These are phyloP conservation scores for Suillus spraguei DNA, from an alignment of 768 basidiomycete genomes.

Conservation along the genomic window DNA sequence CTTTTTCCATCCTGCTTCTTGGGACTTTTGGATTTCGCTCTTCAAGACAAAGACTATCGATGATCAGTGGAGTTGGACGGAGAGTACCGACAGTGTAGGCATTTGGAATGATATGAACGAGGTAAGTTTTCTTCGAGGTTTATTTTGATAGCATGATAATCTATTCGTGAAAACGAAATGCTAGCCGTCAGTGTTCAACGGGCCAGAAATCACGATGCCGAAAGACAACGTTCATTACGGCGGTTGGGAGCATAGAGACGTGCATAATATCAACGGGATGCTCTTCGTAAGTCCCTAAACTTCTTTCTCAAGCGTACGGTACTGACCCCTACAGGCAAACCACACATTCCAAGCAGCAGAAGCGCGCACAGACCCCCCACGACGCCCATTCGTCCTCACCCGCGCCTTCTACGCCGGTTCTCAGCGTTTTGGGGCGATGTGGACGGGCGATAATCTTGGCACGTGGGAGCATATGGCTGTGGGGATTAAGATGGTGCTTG, in stretches of 20 bases:
- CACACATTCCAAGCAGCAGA: conserved; percentile 78
- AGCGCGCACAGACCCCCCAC: conserved; percentile 70
- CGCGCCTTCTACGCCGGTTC: conserved; percentile 95
- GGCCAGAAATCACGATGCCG: conserved; percentile 90
- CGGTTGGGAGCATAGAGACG: conserved; percentile 97
- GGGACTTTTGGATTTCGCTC: conserved; percentile 49
- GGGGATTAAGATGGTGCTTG: conserved; percentile 90
- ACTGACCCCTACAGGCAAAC: conserved; percentile 60
- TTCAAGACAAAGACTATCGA: background rate
- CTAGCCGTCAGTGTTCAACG: conserved; percentile 98
- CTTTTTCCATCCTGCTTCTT: conserved; percentile 89
- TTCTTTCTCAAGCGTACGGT: background rate
- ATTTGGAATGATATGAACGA: conserved; percentile 99
- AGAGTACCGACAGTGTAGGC: conserved; percentile 68
- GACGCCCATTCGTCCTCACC: conserved; percentile 93
- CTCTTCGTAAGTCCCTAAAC: conserved; percentile 58
- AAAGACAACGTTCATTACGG: conserved; percentile 82
- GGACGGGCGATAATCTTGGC: conserved; percentile 98
- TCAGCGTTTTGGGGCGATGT: conserved; percentile 95
- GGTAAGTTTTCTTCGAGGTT: conserved; percentile 42
- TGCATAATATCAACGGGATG: conserved; percentile 99
- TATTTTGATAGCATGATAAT: conserved; percentile 2
- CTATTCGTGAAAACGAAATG: background rate
- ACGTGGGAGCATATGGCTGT: conserved; percentile 98
- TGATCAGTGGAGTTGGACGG: conserved; percentile 3